Evolutionary conservation across 2,329 filamentous ascomycete species (phyloP).

Genomic region (Knufia petricola): DNA sequence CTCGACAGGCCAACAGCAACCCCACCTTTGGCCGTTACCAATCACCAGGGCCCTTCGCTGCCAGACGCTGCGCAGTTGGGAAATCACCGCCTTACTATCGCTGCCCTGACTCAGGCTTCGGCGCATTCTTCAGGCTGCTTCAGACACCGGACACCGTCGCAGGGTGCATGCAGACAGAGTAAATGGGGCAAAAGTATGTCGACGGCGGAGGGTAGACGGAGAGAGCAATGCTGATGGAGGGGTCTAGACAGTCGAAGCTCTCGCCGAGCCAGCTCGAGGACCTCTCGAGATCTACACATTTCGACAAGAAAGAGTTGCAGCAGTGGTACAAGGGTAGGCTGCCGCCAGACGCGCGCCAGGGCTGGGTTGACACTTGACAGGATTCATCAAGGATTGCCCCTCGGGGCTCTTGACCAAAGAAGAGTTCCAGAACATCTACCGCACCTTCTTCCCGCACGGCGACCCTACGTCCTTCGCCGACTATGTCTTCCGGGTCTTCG

Average conservation of each 20-base stretch:
- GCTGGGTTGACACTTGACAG: background rate
- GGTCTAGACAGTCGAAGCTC: slow-evolving; percentile 87
- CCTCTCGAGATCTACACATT: slow-evolving; percentile 93
- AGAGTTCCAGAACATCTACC: slow-evolving; percentile 99
- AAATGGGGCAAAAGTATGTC: slow-evolving; percentile 11
- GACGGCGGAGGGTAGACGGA: too few species aligned
- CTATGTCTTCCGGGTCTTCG: slow-evolving; percentile 98
- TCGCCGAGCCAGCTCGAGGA: slow-evolving; percentile 92
- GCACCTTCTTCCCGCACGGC: slow-evolving; percentile 98
- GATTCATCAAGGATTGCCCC: slow-evolving; percentile 96
- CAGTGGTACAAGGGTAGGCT: slow-evolving; percentile 97
- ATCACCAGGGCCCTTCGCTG: too few species aligned
- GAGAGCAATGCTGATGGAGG: background rate
- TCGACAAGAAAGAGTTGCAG: slow-evolving; percentile 98
- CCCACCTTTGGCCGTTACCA: too few species aligned
- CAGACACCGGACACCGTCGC: background rate
- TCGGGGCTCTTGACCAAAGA: slow-evolving; percentile 94
- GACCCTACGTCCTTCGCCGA: slow-evolving; percentile 96
- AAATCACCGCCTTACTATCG: too few species aligned
- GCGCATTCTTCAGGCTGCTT: too few species aligned
- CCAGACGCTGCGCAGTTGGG: too few species aligned
- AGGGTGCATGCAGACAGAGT: slow-evolving; percentile 1
- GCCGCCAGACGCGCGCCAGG: background rate
- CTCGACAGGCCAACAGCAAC: too few species aligned
- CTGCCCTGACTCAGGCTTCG: too few species aligned